These are phyloP conservation scores for Chaetomium sp. DNA, from an alignment of 2,329 filamentous ascomycete genomes.

Conservation along the genomic window DNA sequence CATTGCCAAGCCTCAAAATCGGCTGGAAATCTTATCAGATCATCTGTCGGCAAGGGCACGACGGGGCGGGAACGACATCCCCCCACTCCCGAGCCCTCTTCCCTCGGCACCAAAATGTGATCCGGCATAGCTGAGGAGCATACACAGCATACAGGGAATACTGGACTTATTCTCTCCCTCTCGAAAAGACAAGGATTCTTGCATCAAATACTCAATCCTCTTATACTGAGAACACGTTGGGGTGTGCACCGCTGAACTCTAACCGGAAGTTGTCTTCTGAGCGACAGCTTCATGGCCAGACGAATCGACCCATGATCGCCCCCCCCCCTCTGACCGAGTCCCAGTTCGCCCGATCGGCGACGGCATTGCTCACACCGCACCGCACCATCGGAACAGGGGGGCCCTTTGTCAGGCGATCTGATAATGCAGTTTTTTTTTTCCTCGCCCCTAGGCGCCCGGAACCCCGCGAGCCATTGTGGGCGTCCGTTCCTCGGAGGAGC, in stretches of 20 bases:
- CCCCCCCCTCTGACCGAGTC: neutral
- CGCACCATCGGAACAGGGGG: neutral
- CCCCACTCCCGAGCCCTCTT: neutral
- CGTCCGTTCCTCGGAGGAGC: conserved; percentile 33
- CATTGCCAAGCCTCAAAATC: conserved; percentile 26
- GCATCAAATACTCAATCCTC: too few species aligned
- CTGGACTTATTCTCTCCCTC: too few species aligned
- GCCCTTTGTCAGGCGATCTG: conserved; percentile 34
- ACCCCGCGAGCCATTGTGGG: neutral
- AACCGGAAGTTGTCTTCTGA: neutral
- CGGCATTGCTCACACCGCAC: neutral
- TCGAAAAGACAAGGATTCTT: neutral
- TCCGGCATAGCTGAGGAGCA: neutral
- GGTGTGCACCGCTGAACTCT: too few species aligned
- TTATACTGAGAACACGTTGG: too few species aligned
- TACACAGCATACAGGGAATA: neutral
- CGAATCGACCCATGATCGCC: neutral
- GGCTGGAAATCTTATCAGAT: conserved; percentile 54
- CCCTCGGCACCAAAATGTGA: conserved; percentile 17
- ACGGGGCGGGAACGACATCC: too few species aligned
- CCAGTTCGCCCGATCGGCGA: neutral
- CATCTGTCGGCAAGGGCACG: conserved; percentile 43
- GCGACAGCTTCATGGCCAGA: neutral
- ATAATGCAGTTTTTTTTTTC: conserved; percentile 31
- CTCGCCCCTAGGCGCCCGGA: neutral